Evolutionary conservation across 2,329 filamentous ascomycete species (phyloP).

Genomic region (Corinectria fuckeliana): DNA sequence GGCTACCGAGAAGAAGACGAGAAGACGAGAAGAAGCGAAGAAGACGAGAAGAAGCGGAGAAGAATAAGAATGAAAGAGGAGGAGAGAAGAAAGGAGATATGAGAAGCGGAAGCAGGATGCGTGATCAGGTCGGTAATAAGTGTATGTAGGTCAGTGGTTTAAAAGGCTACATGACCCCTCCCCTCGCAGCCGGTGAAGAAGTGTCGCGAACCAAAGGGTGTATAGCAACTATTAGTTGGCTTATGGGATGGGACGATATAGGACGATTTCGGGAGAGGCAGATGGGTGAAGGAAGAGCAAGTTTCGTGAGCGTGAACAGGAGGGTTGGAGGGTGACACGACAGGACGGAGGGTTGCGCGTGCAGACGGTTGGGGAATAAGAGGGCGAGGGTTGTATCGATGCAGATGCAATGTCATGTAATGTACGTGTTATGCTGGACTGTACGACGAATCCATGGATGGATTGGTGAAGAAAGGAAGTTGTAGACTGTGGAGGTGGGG

Average conservation of each 20-base stretch:
- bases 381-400: constrained; percentile 1
- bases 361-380: not conserved
- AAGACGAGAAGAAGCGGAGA: not conserved
- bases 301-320: not conserved
- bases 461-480: not conserved
- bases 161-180: constrained; percentile 18
- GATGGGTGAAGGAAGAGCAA: not conserved
- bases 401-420: not conserved
- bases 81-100: not conserved
- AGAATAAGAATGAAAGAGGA: not conserved
- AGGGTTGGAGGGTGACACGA: constrained; percentile 6
- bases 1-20: constrained; percentile 2
- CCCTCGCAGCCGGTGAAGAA: constrained; percentile 1
- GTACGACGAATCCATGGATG: not conserved
- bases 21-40: constrained; percentile 4
- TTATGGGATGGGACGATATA: not conserved
- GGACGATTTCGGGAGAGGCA: constrained; percentile 1
- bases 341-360: not conserved
- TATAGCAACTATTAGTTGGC: not conserved
- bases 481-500: not conserved
- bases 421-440: not conserved
- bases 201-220: constrained; percentile 2
- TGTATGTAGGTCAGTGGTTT: not conserved
- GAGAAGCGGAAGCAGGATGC: constrained; percentile 4
- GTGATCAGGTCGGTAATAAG: not conserved